A percentile compares a stretch with the other conserved stretches of the same genome.
Conservation (phyloP, 2,329 filamentous ascomycete genomes). For the Fusarium buxicola region DNA sequence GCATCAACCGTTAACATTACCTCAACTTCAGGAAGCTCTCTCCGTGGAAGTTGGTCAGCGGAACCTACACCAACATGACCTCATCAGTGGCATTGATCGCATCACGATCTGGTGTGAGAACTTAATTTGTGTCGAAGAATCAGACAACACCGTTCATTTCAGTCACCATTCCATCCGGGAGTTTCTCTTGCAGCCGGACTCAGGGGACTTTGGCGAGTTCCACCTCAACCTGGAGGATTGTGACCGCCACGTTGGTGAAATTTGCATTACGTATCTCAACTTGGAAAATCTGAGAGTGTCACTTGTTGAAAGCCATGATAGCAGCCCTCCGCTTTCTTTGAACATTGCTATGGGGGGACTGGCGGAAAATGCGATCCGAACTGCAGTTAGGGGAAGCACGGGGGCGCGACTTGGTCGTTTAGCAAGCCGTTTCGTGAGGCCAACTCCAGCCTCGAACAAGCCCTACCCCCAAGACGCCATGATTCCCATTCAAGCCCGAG, state of each 20-base stretch:
- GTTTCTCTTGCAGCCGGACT: neutral
- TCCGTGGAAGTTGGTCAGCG: slow-evolving; percentile 16
- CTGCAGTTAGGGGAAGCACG: neutral
- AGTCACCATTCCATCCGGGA: slow-evolving; percentile 32
- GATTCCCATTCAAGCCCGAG: neutral
- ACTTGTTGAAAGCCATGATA: neutral
- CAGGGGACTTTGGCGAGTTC: neutral
- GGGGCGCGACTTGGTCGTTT: neutral
- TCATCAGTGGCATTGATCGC: slow-evolving; percentile 6
- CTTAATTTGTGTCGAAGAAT: slow-evolving; percentile 17
- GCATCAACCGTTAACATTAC: neutral
- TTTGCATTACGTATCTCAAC: slow-evolving; percentile 20
- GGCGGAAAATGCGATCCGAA: neutral
- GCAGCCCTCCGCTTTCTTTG: too few relatives aligned
- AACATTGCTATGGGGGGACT: neutral
- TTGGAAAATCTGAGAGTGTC: slow-evolving; percentile 1
- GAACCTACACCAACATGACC: neutral
- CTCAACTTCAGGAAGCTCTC: slow-evolving; percentile 20
- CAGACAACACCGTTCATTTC: slow-evolving; percentile 25
- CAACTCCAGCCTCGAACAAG: rapidly evolving
- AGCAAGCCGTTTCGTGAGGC: neutral
- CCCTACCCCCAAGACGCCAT: rapidly evolving
- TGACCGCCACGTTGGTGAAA: neutral
- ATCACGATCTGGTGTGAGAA: slow-evolving; percentile 21
- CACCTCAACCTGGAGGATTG: neutral